These are phyloP conservation scores for Metarhizium guizhouense DNA, from an alignment of 2,329 filamentous ascomycete genomes.

Conservation along the genomic window DNA sequence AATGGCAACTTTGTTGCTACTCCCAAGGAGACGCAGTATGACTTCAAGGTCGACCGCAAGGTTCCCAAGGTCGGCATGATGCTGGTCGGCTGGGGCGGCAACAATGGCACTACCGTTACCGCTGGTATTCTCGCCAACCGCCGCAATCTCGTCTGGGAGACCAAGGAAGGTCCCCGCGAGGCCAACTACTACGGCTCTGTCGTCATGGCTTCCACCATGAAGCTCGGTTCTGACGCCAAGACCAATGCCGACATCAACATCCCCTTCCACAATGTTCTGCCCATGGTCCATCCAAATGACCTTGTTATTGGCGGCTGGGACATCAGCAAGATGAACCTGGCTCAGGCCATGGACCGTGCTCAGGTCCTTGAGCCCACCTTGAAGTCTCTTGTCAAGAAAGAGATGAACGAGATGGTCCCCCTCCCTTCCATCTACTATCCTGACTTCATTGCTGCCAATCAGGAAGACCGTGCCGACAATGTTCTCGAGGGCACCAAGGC, in stretches of 20 bases:
- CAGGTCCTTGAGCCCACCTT: conserved; percentile 91
- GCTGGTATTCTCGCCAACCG: conserved; percentile 96
- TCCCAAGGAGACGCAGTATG: conserved; percentile 82
- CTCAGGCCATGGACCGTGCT: conserved; percentile 90
- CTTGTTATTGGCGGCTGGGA: conserved; percentile 95
- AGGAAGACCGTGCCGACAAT: conserved; percentile 94
- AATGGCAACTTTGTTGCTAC: conserved; percentile 74
- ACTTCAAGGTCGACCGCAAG: conserved; percentile 95
- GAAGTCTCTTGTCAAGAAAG: conserved; percentile 83
- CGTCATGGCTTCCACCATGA: conserved; percentile 94
- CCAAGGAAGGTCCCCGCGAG: conserved; percentile 73
- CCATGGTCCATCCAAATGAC: conserved; percentile 96
- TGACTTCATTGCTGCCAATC: conserved; percentile 98
- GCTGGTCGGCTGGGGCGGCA: conserved; percentile 95
- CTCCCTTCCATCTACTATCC: conserved; percentile 97
- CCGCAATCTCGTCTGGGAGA: conserved; percentile 80
- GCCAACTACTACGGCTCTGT: conserved; percentile 99
- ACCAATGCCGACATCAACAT: conserved; percentile 89
- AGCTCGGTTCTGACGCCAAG: conserved; percentile 80
- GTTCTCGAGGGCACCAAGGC: conserved; percentile 76
- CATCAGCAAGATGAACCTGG: conserved; percentile 83
- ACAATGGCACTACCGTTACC: conserved; percentile 96
- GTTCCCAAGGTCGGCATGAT: conserved; percentile 92
- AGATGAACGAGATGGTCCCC: conserved; percentile 82
- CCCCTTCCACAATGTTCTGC: conserved; percentile 86